Percentiles rank a stretch among this genome's conserved stretches.
Evolutionary conservation across 2,329 filamentous ascomycete species (phyloP).

Genomic region (Aspergillus bombycis): DNA sequence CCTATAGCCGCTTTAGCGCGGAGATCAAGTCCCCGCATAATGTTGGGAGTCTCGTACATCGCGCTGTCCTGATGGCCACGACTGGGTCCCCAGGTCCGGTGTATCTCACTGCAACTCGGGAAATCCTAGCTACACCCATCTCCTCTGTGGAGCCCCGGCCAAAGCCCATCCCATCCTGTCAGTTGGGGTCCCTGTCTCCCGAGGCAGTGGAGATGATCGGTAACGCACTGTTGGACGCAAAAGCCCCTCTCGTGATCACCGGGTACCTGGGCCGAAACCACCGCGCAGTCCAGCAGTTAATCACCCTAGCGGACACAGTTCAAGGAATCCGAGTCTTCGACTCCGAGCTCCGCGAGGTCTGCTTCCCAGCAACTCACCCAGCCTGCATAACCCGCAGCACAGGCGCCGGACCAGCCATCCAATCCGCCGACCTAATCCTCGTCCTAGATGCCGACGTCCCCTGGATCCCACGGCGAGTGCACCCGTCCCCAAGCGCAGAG

Average conservation of each 20-base stretch:
- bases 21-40: constrained; percentile 83
- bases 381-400: constrained; percentile 57
- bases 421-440: constrained; percentile 77
- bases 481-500: constrained; percentile 41
- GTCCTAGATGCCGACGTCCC: constrained; percentile 87
- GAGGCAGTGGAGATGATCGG: constrained; percentile 42
- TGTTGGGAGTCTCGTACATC: constrained; percentile 83
- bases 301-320: constrained; percentile 50
- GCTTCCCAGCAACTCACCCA: constrained; percentile 43
- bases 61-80: constrained; percentile 76
- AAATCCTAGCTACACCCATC: constrained; percentile 63
- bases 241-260: constrained; percentile 52
- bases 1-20: constrained; percentile 80
- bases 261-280: constrained; percentile 52
- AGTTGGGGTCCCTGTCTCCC: constrained; percentile 7
- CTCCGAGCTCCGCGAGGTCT: constrained; percentile 55
- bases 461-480: constrained; percentile 66
- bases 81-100: constrained; percentile 76
- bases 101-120: constrained; percentile 75
- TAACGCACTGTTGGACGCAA: constrained; percentile 45
- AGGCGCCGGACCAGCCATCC: constrained; percentile 71
- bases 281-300: constrained; percentile 44
- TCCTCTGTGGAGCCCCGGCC: constrained; percentile 16
- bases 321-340: constrained; percentile 53
- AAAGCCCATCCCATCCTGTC: constrained; percentile 6